phyloP scores from a whole-genome alignment of 1,284 basidiomycete genomes.

The Gomphus bonarii region DNA sequence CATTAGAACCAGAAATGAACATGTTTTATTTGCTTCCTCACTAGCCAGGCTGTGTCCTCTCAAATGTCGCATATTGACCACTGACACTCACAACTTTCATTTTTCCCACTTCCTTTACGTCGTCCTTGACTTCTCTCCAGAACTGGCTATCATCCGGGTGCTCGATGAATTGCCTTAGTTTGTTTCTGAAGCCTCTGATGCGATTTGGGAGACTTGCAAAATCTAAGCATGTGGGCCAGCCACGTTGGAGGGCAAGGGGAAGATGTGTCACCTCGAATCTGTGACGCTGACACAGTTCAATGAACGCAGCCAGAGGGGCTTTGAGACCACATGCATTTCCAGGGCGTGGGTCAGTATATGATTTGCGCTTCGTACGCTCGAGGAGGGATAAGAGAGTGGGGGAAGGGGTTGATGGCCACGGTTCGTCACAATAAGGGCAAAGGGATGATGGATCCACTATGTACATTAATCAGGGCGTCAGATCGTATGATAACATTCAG shows the following conservation, averaged over 20 bases:
- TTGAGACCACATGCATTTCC: conserved; percentile 59
- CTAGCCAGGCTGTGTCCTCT: conserved; percentile 76
- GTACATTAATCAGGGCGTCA: conserved; percentile 27
- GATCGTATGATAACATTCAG: background rate
- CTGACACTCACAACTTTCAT: conserved; percentile 53
- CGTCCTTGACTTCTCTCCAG: conserved; percentile 54
- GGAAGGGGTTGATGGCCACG: conserved; percentile 51
- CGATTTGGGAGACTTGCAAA: conserved; percentile 45
- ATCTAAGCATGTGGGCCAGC: conserved; percentile 67
- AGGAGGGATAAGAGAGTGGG: conserved; percentile 48
- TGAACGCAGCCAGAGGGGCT: conserved; percentile 50
- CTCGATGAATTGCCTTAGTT: conserved; percentile 39
- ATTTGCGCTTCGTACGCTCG: conserved; percentile 36
- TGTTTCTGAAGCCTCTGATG: conserved; percentile 35
- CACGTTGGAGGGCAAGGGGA: conserved; percentile 53
- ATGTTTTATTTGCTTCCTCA: conserved; percentile 32
- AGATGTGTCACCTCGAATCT: conserved; percentile 60
- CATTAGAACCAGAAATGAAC: conserved; percentile 5
- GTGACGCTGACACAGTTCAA: conserved; percentile 65
- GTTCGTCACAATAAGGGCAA: conserved; percentile 71
- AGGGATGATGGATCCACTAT: conserved; percentile 48
- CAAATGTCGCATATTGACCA: conserved; percentile 65
- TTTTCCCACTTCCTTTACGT: conserved; percentile 51
- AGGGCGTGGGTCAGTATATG: conserved; percentile 49
- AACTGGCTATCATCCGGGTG: conserved; percentile 46